Percentiles rank a stretch among this genome's conserved stretches.
Conservation (phyloP, 257 asterid species). For the Osmanthus fragrans region DNA sequence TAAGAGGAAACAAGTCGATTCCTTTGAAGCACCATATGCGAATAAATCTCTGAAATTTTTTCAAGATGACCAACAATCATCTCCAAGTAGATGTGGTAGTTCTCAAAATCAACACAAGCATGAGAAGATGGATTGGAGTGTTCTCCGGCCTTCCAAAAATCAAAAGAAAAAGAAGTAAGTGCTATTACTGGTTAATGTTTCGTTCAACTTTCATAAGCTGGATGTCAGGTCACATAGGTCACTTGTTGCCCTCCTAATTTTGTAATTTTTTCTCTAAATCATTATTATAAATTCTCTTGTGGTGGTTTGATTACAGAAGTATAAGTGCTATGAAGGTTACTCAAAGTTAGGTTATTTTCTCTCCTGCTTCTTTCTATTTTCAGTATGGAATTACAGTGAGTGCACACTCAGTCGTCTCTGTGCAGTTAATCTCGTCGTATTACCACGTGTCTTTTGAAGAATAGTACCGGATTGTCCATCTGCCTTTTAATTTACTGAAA, state of each 20-base stretch:
- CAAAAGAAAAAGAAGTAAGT: slow-evolving; percentile 48
- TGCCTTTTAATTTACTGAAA: background rate
- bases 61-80: slow-evolving; percentile 33
- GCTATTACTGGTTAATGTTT: background rate
- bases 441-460: slow-evolving; percentile 6
- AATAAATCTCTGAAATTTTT: slow-evolving; percentile 40
- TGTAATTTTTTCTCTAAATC: background rate
- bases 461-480: background rate
- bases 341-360: background rate
- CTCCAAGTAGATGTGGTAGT: slow-evolving; percentile 35
- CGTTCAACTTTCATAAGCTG: background rate
- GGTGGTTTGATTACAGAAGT: background rate
- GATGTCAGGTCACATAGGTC: background rate
- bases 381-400: background rate
- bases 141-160: slow-evolving; percentile 73
- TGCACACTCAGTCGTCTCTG: slow-evolving; percentile 14
- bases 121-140: slow-evolving; percentile 74
- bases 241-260: background rate
- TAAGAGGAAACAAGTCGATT: slow-evolving; percentile 56
- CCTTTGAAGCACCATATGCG: slow-evolving; percentile 34
- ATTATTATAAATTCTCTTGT: background rate
- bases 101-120: slow-evolving; percentile 57
- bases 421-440: slow-evolving; percentile 7
- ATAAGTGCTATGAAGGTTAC: background rate
- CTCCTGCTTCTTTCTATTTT: background rate